phyloP scores from a whole-genome alignment of 331 rosid genomes.

The Pyracantha coccinea region DNA sequence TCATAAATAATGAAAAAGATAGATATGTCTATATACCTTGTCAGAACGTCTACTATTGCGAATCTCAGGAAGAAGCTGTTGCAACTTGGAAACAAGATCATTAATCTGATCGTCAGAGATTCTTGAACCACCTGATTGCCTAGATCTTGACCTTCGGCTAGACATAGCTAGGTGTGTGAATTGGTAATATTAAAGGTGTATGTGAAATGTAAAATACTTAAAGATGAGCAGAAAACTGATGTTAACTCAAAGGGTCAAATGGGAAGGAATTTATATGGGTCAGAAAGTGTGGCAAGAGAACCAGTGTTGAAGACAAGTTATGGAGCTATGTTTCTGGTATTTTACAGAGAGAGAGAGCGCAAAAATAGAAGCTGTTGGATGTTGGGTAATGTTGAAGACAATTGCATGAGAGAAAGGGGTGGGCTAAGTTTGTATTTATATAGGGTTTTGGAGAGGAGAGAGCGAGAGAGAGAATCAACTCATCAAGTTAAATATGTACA shows the following conservation, averaged over 20 bases:
- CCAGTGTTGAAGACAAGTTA: constrained; percentile 3
- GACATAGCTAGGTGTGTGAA: constrained; percentile 36
- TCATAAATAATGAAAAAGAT: neutral
- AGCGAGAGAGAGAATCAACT: neutral
- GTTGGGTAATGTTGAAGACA: constrained; percentile 24
- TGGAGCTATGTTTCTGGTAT: constrained; percentile 10
- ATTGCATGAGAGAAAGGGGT: constrained; percentile 41
- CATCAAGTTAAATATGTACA: too few relatives aligned
- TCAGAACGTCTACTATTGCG: constrained; percentile 61
- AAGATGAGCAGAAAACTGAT: neutral
- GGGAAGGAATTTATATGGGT: neutral
- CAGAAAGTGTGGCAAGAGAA: neutral
- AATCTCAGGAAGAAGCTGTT: constrained; percentile 94
- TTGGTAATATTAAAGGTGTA: neutral
- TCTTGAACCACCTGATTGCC: constrained; percentile 67
- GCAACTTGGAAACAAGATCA: constrained; percentile 89
- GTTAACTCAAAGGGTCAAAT: neutral
- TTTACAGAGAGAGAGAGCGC: neutral
- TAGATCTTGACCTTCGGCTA: constrained; percentile 73
- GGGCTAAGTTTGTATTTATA: constrained; percentile 29
- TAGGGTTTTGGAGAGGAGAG: neutral
- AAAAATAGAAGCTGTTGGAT: constrained; percentile 23
- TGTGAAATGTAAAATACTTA: neutral
- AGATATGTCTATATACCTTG: constrained; percentile 37
- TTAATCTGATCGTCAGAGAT: constrained; percentile 88